Conservation (phyloP, 768 basidiomycete genomes). For the Tulasnella sp. region DNA sequence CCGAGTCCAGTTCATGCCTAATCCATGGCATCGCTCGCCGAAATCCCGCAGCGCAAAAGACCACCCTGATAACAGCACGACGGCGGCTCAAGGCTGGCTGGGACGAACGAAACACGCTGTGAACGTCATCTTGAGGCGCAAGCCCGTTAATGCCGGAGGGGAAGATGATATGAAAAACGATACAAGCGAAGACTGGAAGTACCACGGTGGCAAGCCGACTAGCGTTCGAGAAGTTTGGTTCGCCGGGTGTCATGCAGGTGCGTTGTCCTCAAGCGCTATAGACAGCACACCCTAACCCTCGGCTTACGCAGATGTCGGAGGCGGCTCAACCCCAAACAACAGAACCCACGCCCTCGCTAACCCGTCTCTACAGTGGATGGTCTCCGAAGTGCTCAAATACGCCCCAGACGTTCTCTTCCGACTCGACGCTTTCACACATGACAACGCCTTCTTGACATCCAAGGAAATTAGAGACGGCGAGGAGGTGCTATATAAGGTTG, state of each 20-base stretch:
- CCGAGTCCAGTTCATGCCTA: no score
- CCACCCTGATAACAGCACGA: no score
- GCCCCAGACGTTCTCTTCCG: not conserved
- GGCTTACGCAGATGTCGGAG: constrained; percentile 33
- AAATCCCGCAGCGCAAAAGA: no score
- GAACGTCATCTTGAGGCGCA: not conserved
- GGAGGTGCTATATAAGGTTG: no score
- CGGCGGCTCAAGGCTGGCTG: not conserved
- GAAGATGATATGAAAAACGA: not conserved
- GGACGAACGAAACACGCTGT: not conserved
- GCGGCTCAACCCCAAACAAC: constrained; percentile 31
- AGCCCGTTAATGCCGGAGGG: not conserved
- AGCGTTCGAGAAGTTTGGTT: no score
- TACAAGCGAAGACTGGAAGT: not conserved
- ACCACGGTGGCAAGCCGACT: not conserved
- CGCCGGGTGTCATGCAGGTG: no score
- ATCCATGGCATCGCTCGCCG: no score
- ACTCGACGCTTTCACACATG: not conserved
- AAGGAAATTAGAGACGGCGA: no score
- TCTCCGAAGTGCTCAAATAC: constrained; percentile 33
- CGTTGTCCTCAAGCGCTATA: no score
- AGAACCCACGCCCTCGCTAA: constrained; percentile 21
- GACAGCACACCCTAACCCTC: no score
- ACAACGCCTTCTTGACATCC: constrained; percentile 2
- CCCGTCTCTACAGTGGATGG: constrained; percentile 37